Evolutionary conservation across 176 grass and related monocot species (phyloP), one percentile per base, ranked within the genome.

Genomic region (Pontederia paniculata): DNA sequence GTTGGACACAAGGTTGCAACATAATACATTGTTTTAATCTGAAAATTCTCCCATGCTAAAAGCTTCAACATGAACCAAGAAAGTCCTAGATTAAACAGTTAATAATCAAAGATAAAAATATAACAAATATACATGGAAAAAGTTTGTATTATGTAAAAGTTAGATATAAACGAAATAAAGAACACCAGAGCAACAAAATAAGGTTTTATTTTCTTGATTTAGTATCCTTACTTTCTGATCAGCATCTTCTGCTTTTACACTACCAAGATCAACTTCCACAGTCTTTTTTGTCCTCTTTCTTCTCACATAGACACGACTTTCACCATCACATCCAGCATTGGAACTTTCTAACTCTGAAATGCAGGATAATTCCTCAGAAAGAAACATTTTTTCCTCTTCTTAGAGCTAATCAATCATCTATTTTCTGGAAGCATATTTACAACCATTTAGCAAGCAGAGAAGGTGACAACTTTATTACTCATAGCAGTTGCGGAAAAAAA

Each of bases 261-360:
- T 55, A 42, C 71, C 62, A 43, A 12, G 17, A 23, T 65, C 45
- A 57, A 72, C 53, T 68, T 77, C 57, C 21, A 84, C 46, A 9
- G 20, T 66, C n/a, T 15, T 67, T 18, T 80, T 74, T 42, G 74
- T 31, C 56, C 71, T 75, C 79, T 74, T 89, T 57, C 55, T 84
- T 62, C 76, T 65, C 63, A 55, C 5, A 9, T 66, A 68, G 57
- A 43, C 48, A 57, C 42, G 42, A 4, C 10, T 22, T 58, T 74
- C 66, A 20, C 18, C 14, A 17, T 55, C 65, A 42, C 57, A 47
- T 23, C 28, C 14, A 23, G 57, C 61, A 77, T 46, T 63, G 54
- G 51, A 67, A 58, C 62, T 17, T 13, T 44, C 65, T 46, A 70
- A 55, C 59, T 54, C 77, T 72, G 28, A 6, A 17, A 60, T 44